Base-by-base conservation (phyloP, 805 yeast genomes). In the Saccharomycopsis sp. region DNA sequence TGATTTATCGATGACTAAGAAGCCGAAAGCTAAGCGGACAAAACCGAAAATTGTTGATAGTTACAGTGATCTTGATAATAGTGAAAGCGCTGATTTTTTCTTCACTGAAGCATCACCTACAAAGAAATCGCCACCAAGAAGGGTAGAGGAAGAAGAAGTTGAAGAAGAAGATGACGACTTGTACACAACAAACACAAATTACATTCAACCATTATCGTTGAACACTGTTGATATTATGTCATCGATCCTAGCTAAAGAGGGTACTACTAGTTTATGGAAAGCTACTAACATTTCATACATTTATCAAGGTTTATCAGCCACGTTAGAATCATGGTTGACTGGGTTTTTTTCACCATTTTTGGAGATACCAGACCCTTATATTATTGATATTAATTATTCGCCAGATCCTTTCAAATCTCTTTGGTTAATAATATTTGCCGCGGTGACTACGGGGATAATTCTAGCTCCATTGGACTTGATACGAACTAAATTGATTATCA, bases 321-420 rank as follows among this genome's bases (percentile, higher is more conserved):
- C 95, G 0, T 65, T 88, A 38, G 90, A 85, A 57, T 86, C 96
- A 1, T 89, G 97, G 97, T 70, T 88, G 39, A 83, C 94, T 0
- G 96, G 96, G 3, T 76, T 89, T 51, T 59, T 88, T 5, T 80
- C 96, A 3, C 93, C 96, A 2, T 65, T 85, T 38, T 61, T 85
- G 42, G 81, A 84, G 16, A 76, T 87, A 24, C 95, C 96, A 0
- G 97, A 89, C 59, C 96, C 96, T 2, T 77, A 79, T 50, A 82
- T 87, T 59, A 79, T 87, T 53, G 95, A 86, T 51, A 71, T 84
- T 41, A 71, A 85, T 17, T 93, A 85, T 56, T 81, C 93, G 8
- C 77, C 88, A 3, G 87, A 82, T 50, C 87, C 94, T 1, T 63
- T 75, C 39, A 67, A 73, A 41, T 77, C 90, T n/a, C 65, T 88